Evolutionary conservation across 1,284 basidiomycete genomes (phyloP), one percentile per base, ranked within the genome.

Genomic region (Malassezia restricta): DNA sequence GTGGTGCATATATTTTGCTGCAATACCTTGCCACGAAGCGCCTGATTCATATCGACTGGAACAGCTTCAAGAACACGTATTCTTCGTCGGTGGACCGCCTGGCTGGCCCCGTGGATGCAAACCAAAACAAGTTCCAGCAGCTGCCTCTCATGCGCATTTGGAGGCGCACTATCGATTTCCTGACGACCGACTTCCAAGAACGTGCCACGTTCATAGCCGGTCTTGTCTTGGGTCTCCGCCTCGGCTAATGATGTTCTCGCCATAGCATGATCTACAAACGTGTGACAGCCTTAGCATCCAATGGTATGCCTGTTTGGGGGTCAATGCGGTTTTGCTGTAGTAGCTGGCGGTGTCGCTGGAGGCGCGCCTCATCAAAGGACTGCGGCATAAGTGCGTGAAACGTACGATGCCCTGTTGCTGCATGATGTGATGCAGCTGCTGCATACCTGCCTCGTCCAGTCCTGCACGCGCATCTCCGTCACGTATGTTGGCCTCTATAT

Each of bases 101-200:
- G 20, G 82, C 86, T 43, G 75, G 77, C 1, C 63, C 74, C 20
- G 52, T 74, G 72, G 58, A 58, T 44, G 57, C 48, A 14, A 29
- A 46, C 2, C 37, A 47, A n/a, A 47, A 35, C n/a, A 20, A 31
- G 7, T 38, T 47, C 27, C 51, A 61, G 43, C 37, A 43, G 20
- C 52, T 49, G 40, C 57, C 47, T 15, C 54, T 47, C 29, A 49
- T 49, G 31, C 81, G 82, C 4, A 71, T 86, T 35, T 87, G 84
- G 79, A 79, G 75, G 42, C 82, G 84, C 80, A 67, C 85, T 27
- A 76, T 88, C 33, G 78, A 89, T 74, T 95, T 95, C 77, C 76
- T 95, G 68, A 87, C 86, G 0, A 85, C 87, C 24, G 86, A 94
- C 74, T 95, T 95, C 77, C 90, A 90, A 70, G 85, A 77, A 56